phyloP scores from a whole-genome alignment of 2,329 filamentous ascomycete genomes.

The Pseudocercospora vitis region DNA sequence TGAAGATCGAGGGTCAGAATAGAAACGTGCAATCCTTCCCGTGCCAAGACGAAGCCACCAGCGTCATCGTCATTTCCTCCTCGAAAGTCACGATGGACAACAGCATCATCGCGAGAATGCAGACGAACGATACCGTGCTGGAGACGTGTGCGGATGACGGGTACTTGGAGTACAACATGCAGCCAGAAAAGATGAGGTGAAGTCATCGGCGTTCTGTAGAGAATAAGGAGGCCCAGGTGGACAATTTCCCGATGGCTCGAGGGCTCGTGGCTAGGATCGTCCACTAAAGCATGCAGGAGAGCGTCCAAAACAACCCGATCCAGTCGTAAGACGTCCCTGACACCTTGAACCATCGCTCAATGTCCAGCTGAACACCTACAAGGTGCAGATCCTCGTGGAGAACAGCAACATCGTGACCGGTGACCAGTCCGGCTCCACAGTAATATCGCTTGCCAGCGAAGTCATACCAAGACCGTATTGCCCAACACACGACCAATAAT shows the following conservation, averaged over 20 bases:
- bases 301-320: neutral
- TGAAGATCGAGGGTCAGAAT: neutral
- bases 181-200: neutral
- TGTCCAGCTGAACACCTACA: neutral
- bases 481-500: neutral
- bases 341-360: neutral
- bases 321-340: neutral
- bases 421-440: constrained; percentile 3
- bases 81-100: neutral
- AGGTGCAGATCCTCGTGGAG: neutral
- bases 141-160: neutral
- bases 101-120: neutral
- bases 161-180: neutral
- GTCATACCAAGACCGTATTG: neutral
- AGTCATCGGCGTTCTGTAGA: too few relatives aligned
- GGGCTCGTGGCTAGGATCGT: neutral
- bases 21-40: neutral
- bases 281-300: neutral
- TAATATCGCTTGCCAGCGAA: constrained; percentile 4
- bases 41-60: neutral
- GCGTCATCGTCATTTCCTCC: neutral
- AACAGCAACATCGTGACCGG: constrained; percentile 3
- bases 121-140: neutral
- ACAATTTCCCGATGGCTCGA: too few relatives aligned
- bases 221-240: neutral